Conservation (phyloP, 208 protist species). For the Trypanosoma rangeli region DNA sequence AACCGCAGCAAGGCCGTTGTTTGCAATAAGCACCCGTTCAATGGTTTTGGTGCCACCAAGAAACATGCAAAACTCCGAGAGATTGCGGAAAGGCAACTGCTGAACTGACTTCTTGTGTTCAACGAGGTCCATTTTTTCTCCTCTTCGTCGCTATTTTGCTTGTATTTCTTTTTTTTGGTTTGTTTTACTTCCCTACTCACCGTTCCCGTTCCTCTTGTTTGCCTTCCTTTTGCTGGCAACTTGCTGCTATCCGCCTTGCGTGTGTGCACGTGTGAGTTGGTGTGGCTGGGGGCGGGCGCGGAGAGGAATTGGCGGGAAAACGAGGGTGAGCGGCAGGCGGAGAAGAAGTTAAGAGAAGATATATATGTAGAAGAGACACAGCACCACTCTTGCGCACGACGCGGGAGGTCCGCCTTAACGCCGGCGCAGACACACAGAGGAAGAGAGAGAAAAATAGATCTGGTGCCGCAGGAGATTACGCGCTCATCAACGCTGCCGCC, state of each 20-base stretch:
- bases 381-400: too few species aligned
- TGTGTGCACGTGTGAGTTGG: slow-evolving; percentile 3
- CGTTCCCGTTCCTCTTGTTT: too few species aligned
- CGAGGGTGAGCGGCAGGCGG: background rate
- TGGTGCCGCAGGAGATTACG: background rate
- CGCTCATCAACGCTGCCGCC: background rate
- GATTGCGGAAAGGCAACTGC: slow-evolving; percentile 33
- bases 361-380: background rate
- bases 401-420: background rate
- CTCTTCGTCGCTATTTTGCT: background rate
- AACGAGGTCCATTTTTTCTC: background rate
- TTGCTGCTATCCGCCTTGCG: background rate
- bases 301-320: background rate
- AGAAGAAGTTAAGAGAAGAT: background rate
- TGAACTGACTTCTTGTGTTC: background rate
- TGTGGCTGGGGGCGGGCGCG: background rate
- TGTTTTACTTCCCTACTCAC: too few species aligned
- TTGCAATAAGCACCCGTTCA: slow-evolving; percentile 94
- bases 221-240: background rate
- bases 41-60: slow-evolving; percentile 73
- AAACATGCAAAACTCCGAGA: slow-evolving; percentile 51
- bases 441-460: background rate
- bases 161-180: background rate
- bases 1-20: slow-evolving; percentile 98
- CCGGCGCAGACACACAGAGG: too few species aligned